Evolutionary conservation across 2,329 filamentous ascomycete genomes (phyloP), one percentile per base, ranked within the genome.

Genomic region (Ophiosphaerella narmari): DNA sequence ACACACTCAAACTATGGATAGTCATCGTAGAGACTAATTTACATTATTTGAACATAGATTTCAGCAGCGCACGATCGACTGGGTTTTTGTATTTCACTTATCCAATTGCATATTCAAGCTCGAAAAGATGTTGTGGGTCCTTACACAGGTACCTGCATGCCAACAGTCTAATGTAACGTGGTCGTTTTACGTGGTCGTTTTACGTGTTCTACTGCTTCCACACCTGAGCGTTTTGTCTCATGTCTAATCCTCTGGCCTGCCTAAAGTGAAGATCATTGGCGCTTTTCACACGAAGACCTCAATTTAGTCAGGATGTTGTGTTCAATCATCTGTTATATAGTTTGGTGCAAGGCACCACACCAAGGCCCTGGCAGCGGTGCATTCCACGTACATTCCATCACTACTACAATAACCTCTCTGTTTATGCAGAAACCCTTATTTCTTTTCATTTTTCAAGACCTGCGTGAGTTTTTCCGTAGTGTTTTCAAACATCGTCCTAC

Each of bases 361-460:
- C 63, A 40, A 56, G 49, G 41, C 48, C 39, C 49, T 26, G 41
- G 55, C 50, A 57, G 57, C 56, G 24, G 39, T 62, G 46, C 62
- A 70, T 71, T 71, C 60, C 60, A 60, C 48, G 48, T 43, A 50
- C 63, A 71, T 66, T 71, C 68, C 65, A 57, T 54, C 42, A 41
- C 35, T 43, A 53, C 46, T 50, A 14, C 45, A 52, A 56, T 38
- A 39, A 29, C 31, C 39, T 21, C 37, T 46, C 31, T 31, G 26
- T 48, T 46, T 33, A 43, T 52, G 46, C 52, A 48, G 31, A 48
- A 26, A 40, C 13, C 29, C 21, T 18, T 36, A 46, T 39, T 34
- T 48, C 21, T 52, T 50, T 58, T 53, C 47, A 59, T 43, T 36
- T 40, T 54, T 43, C 54, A 49, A 53, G 47, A 48, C 48, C 52